These are phyloP conservation scores for Diaporthe aspalathi DNA, from an alignment of 2,329 filamentous ascomycete genomes.

Conservation along the genomic window DNA sequence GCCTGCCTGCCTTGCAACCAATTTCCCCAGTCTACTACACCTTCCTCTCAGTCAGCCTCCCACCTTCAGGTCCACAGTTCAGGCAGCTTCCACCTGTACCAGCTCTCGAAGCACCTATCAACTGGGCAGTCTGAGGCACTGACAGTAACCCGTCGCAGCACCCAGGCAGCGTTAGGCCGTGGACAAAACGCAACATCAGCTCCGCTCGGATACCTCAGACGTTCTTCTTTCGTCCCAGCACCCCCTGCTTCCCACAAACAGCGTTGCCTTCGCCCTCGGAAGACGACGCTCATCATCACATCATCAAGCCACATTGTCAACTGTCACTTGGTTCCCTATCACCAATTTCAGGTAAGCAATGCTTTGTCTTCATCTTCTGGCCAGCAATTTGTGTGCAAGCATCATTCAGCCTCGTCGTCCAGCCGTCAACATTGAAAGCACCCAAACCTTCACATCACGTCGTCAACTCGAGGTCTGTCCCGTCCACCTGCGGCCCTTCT, in stretches of 20 bases:
- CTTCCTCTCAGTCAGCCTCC: background rate
- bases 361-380: background rate
- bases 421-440: background rate
- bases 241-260: background rate
- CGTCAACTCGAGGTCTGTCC: background rate
- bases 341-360: slow-evolving; percentile 23
- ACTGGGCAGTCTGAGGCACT: background rate
- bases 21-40: background rate
- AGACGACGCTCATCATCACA: background rate
- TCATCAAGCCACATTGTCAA: background rate
- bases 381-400: background rate
- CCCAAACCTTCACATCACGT: background rate
- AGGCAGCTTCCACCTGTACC: background rate
- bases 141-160: background rate
- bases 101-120: background rate
- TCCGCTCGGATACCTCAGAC: background rate
- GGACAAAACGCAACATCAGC: background rate
- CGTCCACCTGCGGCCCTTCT: background rate
- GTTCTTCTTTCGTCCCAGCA: background rate
- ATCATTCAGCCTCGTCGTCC: background rate
- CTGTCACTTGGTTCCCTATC: background rate
- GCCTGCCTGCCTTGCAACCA: background rate
- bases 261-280: background rate
- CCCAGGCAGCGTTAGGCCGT: background rate
- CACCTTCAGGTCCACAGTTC: background rate